phyloP scores from a whole-genome alignment of 2,329 filamentous ascomycete genomes.

The Penicillium sp. region DNA sequence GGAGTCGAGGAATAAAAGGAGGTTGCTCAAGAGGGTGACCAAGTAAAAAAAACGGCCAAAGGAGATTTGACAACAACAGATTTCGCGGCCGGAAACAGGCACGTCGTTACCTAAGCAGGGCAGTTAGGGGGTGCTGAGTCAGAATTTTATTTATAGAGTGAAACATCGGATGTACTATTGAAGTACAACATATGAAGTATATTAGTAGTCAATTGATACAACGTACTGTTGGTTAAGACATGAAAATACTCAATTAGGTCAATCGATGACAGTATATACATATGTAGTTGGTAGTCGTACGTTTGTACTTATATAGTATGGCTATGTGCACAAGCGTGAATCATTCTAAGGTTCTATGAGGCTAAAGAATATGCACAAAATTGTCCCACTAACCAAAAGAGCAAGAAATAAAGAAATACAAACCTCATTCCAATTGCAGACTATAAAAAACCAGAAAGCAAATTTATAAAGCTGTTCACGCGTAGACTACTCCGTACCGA shows the following conservation, averaged over 20 bases:
- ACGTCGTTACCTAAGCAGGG: slow-evolving; percentile 4
- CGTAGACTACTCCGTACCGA: neutral
- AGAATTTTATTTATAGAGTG: slow-evolving; percentile 5
- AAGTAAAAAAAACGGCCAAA: slow-evolving; percentile 2
- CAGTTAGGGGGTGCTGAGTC: slow-evolving; percentile 13
- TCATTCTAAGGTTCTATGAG: neutral
- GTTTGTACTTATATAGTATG: neutral
- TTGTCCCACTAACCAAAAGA: neutral
- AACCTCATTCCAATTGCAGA: neutral
- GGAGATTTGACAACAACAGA: slow-evolving; percentile 13
- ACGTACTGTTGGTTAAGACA: too few species aligned
- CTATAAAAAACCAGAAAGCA: neutral
- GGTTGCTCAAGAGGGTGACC: neutral
- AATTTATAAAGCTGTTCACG: neutral
- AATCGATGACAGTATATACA: neutral
- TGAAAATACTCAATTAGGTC: neutral
- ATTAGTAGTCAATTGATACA: neutral
- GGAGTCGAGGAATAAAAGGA: slow-evolving; percentile 3
- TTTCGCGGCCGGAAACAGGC: slow-evolving; percentile 12
- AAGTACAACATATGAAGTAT: neutral
- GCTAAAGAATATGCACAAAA: neutral
- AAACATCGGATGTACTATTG: neutral
- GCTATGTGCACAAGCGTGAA: too few species aligned
- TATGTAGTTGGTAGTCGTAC: neutral
- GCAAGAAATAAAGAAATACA: neutral